A percentile compares a stretch with the other conserved stretches of the same genome.
These are phyloP conservation scores for Silene latifolia DNA, from an alignment of 148 eudicot genomes.

Conservation along the genomic window DNA sequence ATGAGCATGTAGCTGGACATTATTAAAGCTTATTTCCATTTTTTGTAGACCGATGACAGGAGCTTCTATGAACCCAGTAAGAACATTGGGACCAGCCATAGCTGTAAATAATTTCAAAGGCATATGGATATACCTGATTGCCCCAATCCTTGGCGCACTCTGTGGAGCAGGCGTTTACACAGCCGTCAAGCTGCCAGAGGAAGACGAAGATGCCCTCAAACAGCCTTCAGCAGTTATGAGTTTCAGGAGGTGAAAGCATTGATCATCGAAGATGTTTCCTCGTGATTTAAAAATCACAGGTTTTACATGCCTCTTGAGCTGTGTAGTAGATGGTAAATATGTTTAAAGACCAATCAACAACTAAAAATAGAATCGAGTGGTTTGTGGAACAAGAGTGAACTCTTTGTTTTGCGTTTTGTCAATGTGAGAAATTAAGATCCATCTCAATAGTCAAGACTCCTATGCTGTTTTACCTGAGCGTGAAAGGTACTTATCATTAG, in stretches of 20 bases:
- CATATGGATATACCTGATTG: constrained; percentile 81
- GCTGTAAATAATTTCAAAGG: constrained; percentile 75
- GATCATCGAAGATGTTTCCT: not conserved
- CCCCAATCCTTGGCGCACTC: constrained; percentile 84
- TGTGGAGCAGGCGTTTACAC: constrained; percentile 86
- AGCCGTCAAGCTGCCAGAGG: constrained; percentile 72
- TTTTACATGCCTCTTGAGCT: not conserved
- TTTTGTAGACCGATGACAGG: constrained; percentile 62
- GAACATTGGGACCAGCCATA: constrained; percentile 93
- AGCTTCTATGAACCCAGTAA: constrained; percentile 97
- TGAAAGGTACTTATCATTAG: not conserved
- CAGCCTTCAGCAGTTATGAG: constrained; percentile 50
- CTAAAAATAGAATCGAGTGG: not conserved
- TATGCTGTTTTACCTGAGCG: not conserved
- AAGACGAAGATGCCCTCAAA: constrained; percentile 35
- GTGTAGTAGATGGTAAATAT: constrained; percentile 19
- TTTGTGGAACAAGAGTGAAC: constrained; percentile 4
- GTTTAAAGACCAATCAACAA: not conserved
- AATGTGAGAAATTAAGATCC: not conserved
- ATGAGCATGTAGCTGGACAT: not conserved
- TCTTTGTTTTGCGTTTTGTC: not conserved
- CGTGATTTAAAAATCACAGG: constrained; percentile 2
- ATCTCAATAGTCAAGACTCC: not conserved
- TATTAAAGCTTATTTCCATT: constrained; percentile 11
- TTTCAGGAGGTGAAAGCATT: constrained; percentile 42